Evolutionary conservation across 2,329 filamentous ascomycete genomes (phyloP), one percentile per base, ranked within the genome.

Genomic region (Aureobasidium namibiae): DNA sequence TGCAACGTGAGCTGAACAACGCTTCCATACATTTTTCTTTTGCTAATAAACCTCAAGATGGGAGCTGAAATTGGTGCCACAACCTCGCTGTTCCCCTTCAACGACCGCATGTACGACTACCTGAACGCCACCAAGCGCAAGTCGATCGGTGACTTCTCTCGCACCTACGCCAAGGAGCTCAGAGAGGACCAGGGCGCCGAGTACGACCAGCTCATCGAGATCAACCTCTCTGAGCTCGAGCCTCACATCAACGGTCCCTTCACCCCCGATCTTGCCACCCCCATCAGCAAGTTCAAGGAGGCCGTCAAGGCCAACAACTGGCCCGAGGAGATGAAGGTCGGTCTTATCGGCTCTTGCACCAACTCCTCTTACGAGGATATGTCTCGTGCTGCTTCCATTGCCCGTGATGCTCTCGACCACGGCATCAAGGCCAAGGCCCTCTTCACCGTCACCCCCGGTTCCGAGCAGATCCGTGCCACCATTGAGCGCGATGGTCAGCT

Each of bases 201-300:
- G 77, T 99, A 97, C 76, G 94, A 99, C 75, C 83, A 97, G 78
- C 76, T 96, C 66, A 90, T 97, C 70, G 92, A 96, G 79, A 90
- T 99, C 78, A 92, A 99, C 81, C 84, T 99, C 59, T 88, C 84
- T 61, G 89, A 92, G 76, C 87, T 99, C 50, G 94, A 99, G 81
- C 94, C 94, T 66, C 90, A 97, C 75, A 91, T 99, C 80, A 99
- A 99, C 81, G 94, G 94, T 66, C 94, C 94, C 65, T 97, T 97
- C 84, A 99, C 94, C 29, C 94, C 94, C 63, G 94, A 99, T 84
- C 82, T 99, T 78, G 92, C 91, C 59, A 97, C 94, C 8, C 94
- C 94, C 54, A 95, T 99, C 74, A 96, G 90, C 78, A 94, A 96
- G 81, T 96, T 97, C 80, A 90, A 89, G 77, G 87, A 95, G 71